Evolutionary conservation across 2,329 filamentous ascomycete species (phyloP).

Genomic region (Cladorrhinum sp.): DNA sequence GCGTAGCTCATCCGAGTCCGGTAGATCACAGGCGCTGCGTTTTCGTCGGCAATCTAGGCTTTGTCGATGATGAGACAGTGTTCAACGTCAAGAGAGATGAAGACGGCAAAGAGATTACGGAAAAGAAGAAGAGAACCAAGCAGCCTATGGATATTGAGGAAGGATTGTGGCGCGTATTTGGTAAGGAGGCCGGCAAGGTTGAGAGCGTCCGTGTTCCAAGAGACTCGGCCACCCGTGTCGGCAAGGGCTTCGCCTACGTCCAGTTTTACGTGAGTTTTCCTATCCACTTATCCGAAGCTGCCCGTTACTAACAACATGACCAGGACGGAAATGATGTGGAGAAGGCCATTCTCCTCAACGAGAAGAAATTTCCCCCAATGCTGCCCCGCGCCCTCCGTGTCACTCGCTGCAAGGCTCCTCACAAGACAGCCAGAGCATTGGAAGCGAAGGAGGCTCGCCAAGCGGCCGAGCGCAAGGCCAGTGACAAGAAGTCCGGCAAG

Average conservation of each 20-base stretch:
- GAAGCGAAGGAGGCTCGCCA: conserved; percentile 48
- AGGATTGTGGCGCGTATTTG: conserved; percentile 82
- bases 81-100: conserved; percentile 63
- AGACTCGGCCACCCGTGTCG: conserved; percentile 84
- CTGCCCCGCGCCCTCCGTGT: conserved; percentile 87
- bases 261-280: conserved; percentile 69
- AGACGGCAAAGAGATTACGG: conserved; percentile 60
- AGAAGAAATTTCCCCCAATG: conserved; percentile 90
- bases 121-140: conserved; percentile 64
- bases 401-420: conserved; percentile 74
- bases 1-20: conserved; percentile 79
- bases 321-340: conserved; percentile 84
- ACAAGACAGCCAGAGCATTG: conserved; percentile 50
- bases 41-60: conserved; percentile 94
- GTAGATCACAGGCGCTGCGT: conserved; percentile 86
- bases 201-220: conserved; percentile 92
- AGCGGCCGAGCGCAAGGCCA: conserved; percentile 34
- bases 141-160: conserved; percentile 85
- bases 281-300: conserved; percentile 8
- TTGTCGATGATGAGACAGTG: conserved; percentile 86
- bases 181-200: conserved; percentile 70
- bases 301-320: conserved; percentile 3
- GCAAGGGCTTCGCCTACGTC: conserved; percentile 96
- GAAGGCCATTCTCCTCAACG: conserved; percentile 81
- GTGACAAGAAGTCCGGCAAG: conserved; percentile 35